A percentile compares a stretch with the other conserved stretches of the same genome.
phyloP scores from a whole-genome alignment of 2,329 filamentous ascomycete species.

The Dendryphion nanum region DNA sequence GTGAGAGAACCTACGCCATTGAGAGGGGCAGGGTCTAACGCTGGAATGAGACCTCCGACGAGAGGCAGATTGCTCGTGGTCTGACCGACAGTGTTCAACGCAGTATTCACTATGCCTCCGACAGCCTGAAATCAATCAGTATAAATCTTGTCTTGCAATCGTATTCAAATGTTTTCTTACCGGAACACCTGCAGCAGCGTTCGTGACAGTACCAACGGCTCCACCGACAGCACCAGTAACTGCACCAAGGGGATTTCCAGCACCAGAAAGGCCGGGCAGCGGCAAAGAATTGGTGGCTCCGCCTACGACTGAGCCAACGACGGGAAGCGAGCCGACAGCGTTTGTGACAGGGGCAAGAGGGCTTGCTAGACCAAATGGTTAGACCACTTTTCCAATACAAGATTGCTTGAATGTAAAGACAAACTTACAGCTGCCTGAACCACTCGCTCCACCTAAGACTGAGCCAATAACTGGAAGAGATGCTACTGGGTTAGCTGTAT shows the following conservation, averaged over 20 bases:
- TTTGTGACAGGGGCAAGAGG: conserved; percentile 3
- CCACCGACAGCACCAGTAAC: conserved; percentile 2
- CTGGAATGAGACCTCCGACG: not conserved
- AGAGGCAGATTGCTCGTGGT: not conserved
- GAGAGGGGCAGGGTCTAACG: conserved; percentile 2
- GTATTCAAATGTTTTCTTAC: too few relatives aligned
- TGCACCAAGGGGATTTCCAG: conserved; percentile 1
- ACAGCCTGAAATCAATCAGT: too few relatives aligned
- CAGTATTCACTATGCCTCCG: conserved; percentile 2
- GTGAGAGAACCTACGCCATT: conserved; percentile 2
- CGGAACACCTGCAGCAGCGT: not conserved
- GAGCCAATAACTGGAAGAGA: conserved; percentile 5
- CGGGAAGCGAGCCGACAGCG: conserved; percentile 1
- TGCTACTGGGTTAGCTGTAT: too few relatives aligned
- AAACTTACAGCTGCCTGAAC: too few relatives aligned
- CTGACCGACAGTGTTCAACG: not conserved
- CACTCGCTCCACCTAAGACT: not conserved
- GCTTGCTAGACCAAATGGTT: too few relatives aligned
- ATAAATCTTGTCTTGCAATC: too few relatives aligned
- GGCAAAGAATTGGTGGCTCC: not conserved
- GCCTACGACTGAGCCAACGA: conserved; percentile 1
- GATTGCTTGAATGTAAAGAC: too few relatives aligned
- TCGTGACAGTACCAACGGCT: not conserved
- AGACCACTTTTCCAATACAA: too few relatives aligned
- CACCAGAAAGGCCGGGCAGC: not conserved